Conservation (phyloP, 2,329 filamentous ascomycete species). For the Aureobasidium sp. region DNA sequence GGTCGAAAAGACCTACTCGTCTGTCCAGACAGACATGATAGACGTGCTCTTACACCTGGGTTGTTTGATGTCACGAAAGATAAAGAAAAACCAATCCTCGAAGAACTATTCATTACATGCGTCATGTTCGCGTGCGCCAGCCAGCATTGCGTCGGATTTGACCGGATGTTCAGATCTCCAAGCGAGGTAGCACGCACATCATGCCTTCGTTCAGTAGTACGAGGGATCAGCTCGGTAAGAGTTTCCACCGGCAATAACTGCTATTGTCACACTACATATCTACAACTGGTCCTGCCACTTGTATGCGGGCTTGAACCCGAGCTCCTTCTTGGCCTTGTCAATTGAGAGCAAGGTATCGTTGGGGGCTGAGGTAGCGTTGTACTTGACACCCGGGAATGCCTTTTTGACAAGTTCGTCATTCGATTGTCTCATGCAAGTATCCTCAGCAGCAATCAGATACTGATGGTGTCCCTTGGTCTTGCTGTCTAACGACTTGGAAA, state of each 20-base stretch:
- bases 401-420: slow-evolving; percentile 22
- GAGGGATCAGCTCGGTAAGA: neutral
- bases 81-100: too few species aligned
- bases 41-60: too few species aligned
- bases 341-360: slow-evolving; percentile 21
- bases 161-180: neutral
- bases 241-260: neutral
- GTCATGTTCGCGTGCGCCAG: too few species aligned
- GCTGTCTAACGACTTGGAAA: slow-evolving; percentile 19
- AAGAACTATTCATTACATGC: too few species aligned
- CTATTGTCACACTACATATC: neutral
- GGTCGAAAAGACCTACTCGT: too few species aligned
- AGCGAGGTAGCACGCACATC: neutral
- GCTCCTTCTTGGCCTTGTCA: slow-evolving; percentile 23
- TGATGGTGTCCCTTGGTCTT: slow-evolving; percentile 20
- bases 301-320: slow-evolving; percentile 20
- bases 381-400: slow-evolving; percentile 20
- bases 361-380: slow-evolving; percentile 17
- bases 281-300: slow-evolving; percentile 22
- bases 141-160: too few species aligned
- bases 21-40: too few species aligned
- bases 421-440: slow-evolving; percentile 21
- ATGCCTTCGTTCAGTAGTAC: neutral
- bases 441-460: slow-evolving; percentile 21
- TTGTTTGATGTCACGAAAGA: too few species aligned